Evolutionary conservation across 352 stramenopile genomes (phyloP), one percentile per base, ranked within the genome.

Genomic region (Globisporangium recalcitrans): DNA sequence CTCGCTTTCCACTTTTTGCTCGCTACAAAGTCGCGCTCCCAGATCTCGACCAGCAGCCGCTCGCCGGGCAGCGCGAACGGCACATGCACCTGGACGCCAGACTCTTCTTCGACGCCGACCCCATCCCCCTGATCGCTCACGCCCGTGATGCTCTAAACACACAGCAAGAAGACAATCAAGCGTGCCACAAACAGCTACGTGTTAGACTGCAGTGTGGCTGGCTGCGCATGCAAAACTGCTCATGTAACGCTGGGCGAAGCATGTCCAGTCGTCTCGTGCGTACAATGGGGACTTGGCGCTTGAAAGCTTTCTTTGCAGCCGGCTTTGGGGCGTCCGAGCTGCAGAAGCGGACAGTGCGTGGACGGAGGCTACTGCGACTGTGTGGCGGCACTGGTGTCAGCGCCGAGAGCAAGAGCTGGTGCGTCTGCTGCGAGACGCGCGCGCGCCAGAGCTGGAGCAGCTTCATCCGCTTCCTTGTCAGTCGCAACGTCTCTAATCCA

Each of bases 41-140:
- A 90, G 16, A 90, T 62, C n/a, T 82, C 66, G 8, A 71, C 81
- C 14, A 70, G 31, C 0, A 88, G 32, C 19, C 67, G 5, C 38
- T 90, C 81, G 9, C 81, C 78, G 13, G 77, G 77, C n/a, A 85
- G 63, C 9, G 74, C 58, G 49, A 88, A 87, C 13, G 81, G 78
- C 14, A 88, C 73, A 1, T 74, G 47, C 22, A 82, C 68, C 22
- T 72, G 75, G 47, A 85, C 69, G 4, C 52, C 24, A 1, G 61
- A 49, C 1, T 55, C 48, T 2, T 63, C 55, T 10, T 63, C 52
- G 0, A 63, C 64, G 8, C 76, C 77, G 2, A 90, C 27, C 4
- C 77, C 73, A n/a, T 90, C 78, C 32, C 80, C 80, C 6, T 87
- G 61, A 0, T 73, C 68, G 56, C 76, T 78, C 11, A 87, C 38